Percentiles rank a stretch among this genome's conserved stretches.
phyloP scores from a whole-genome alignment of 139 green algal species.

The Closterium sp. region DNA sequence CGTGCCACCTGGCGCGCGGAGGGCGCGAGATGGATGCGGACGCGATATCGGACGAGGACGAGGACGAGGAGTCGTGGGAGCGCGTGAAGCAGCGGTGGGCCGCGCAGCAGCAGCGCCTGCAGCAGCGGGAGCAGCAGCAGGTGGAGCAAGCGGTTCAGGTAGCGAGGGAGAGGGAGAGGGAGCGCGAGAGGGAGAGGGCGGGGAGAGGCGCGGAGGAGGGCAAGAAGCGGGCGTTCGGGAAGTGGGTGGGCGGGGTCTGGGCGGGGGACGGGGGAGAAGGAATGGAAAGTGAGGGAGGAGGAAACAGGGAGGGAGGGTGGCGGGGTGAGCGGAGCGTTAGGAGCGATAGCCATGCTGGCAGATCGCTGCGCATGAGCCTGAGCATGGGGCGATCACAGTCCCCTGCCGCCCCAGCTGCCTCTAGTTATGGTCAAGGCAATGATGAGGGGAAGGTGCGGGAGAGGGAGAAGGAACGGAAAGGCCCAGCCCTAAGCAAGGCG shows the following conservation, averaged over 20 bases:
- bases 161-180: constrained; percentile 1
- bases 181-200: constrained; percentile 9
- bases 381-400: neutral
- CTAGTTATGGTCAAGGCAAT: neutral
- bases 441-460: neutral
- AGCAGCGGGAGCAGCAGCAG: neutral
- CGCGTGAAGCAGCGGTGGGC: neutral
- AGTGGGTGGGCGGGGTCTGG: neutral
- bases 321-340: neutral
- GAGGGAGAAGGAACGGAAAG: neutral
- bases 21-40: neutral
- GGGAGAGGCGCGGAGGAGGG: neutral
- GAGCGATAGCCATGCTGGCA: neutral
- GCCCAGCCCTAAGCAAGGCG: neutral
- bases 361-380: neutral
- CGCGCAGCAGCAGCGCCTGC: neutral
- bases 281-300: constrained; percentile 2
- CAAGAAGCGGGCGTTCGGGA: neutral
- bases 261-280: constrained; percentile 1
- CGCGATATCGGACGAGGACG: neutral
- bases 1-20: neutral
- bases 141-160: neutral
- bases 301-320: neutral
- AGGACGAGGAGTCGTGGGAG: neutral
- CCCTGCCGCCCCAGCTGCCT: neutral